Evolutionary conservation across 352 stramenopile genomes (phyloP).

Genomic region (Pelagophyceae sp.): DNA sequence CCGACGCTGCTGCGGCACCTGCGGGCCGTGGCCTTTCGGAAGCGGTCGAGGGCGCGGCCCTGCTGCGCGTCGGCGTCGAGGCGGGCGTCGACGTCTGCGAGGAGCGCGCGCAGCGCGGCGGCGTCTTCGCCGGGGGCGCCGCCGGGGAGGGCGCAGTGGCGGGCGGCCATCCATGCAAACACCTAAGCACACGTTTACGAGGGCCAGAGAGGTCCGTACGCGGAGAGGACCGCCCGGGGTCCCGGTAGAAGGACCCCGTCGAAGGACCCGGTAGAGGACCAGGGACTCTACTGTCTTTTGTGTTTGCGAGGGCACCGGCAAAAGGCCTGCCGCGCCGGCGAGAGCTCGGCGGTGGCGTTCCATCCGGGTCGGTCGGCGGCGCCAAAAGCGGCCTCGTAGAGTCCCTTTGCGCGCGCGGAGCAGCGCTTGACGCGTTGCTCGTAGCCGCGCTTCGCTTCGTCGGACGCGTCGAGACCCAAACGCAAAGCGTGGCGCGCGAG

Average conservation of each 20-base stretch:
- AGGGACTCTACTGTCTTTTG: no score
- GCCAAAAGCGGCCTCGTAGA: slow-evolving; percentile 48
- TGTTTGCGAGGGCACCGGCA: no score
- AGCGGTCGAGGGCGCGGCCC: slow-evolving; percentile 50
- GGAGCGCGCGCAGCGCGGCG: slow-evolving; percentile 38
- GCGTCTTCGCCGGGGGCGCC: not conserved
- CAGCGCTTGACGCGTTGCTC: slow-evolving; percentile 42
- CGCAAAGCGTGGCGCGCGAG: slow-evolving; percentile 67
- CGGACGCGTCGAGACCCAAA: not conserved
- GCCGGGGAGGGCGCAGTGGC: slow-evolving; percentile 21
- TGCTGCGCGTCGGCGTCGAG: slow-evolving; percentile 27
- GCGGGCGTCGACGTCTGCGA: slow-evolving; percentile 48
- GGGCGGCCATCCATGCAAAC: slow-evolving; percentile 40
- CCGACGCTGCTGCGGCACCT: no score
- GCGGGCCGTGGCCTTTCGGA: slow-evolving; percentile 63
- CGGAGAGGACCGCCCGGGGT: no score
- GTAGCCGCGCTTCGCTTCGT: slow-evolving; percentile 11
- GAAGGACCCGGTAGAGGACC: no score
- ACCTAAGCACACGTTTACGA: no score
- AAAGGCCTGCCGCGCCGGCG: slow-evolving; percentile 68
- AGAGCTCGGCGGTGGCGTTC: slow-evolving; percentile 65
- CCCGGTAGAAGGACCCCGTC: no score
- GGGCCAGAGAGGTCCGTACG: no score
- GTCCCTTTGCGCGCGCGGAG: slow-evolving; percentile 35
- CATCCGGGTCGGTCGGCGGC: no score